These are phyloP conservation scores for Rhynchospora breviuscula DNA, from an alignment of 176 grass and related monocot genomes.

Conservation along the genomic window DNA sequence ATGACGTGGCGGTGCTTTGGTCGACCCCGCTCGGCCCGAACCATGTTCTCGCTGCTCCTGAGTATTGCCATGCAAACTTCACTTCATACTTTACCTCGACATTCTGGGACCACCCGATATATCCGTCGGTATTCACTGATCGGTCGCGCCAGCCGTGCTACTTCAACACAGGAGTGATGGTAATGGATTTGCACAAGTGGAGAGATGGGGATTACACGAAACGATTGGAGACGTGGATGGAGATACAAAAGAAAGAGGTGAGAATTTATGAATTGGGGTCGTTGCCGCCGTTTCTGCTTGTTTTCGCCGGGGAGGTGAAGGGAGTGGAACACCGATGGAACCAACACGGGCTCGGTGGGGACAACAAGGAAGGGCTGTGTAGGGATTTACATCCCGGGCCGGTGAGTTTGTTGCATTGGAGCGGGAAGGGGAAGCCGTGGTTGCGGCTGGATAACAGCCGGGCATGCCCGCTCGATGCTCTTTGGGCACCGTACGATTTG, in stretches of 20 bases:
- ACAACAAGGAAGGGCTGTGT: constrained; percentile 83
- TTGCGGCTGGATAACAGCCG: constrained; percentile 71
- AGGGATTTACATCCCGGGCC: constrained; percentile 83
- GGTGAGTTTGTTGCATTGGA: constrained; percentile 96
- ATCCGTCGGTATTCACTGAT: constrained; percentile 47
- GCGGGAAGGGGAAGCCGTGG: constrained; percentile 97
- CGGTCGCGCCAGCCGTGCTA: constrained; percentile 63
- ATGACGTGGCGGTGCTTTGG: constrained; percentile 88
- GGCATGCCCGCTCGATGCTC: constrained; percentile 69
- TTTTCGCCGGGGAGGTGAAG: constrained; percentile 91
- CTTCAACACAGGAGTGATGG: constrained; percentile 99
- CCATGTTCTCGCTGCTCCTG: constrained; percentile 72
- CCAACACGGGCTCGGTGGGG: constrained; percentile 94
- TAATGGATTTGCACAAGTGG: constrained; percentile 86
- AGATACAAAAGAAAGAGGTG: constrained; percentile 87
- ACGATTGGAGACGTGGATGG: constrained; percentile 95
- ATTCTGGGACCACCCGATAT: constrained; percentile 62
- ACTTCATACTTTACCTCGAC: constrained; percentile 88
- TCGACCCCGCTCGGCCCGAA: constrained; percentile 59
- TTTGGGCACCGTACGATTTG: constrained; percentile 92
- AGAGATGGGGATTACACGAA: constrained; percentile 56
- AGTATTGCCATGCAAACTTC: constrained; percentile 99
- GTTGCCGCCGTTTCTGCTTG: constrained; percentile 76
- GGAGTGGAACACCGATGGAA: constrained; percentile 95
- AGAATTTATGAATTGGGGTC: constrained; percentile 93